Evolutionary conservation across 495 filamentous ascomycete species (phyloP).

Genomic region (Aspergillus hancockii): DNA sequence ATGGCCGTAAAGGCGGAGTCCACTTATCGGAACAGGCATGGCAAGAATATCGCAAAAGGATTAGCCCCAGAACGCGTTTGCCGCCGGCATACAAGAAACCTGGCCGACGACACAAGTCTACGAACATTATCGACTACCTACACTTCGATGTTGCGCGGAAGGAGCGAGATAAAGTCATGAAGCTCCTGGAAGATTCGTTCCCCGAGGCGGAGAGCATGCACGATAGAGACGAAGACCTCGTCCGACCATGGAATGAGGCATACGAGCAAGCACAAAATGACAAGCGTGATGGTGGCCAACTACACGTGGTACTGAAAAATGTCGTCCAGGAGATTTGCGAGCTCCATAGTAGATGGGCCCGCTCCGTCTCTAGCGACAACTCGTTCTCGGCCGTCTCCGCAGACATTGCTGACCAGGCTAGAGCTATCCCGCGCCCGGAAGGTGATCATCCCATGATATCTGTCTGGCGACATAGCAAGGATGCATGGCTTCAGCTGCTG

Average conservation of each 20-base stretch:
- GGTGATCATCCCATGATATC: constrained; percentile 43
- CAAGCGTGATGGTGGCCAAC: constrained; percentile 23
- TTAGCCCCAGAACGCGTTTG: constrained; percentile 30
- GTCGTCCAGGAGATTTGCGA: constrained; percentile 16
- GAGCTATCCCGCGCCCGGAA: constrained; percentile 25
- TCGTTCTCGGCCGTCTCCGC: constrained; percentile 27
- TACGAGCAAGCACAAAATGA: constrained; percentile 29
- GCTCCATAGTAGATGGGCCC: constrained; percentile 24
- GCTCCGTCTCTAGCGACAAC: constrained; percentile 1
- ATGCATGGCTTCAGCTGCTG: constrained; percentile 50
- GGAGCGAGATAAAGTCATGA: constrained; percentile 51
- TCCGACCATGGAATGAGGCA: constrained; percentile 41
- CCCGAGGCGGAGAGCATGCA: constrained; percentile 23
- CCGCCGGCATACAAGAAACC: constrained; percentile 45
- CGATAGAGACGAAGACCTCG: constrained; percentile 52
- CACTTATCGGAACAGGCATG: constrained; percentile 61
- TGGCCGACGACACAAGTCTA: constrained; percentile 35
- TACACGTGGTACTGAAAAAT: constrained; percentile 27
- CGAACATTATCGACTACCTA: constrained; percentile 70
- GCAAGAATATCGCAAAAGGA: constrained; percentile 47
- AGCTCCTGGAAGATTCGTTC: constrained; percentile 45
- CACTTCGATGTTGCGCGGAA: constrained; percentile 61
- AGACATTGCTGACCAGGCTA: constrained; percentile 24
- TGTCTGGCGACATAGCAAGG: constrained; percentile 43
- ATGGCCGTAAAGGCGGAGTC: constrained; percentile 74